These are phyloP conservation scores for Carpinus viminea DNA, from an alignment of 306 rosid genomes.

Conservation along the genomic window DNA sequence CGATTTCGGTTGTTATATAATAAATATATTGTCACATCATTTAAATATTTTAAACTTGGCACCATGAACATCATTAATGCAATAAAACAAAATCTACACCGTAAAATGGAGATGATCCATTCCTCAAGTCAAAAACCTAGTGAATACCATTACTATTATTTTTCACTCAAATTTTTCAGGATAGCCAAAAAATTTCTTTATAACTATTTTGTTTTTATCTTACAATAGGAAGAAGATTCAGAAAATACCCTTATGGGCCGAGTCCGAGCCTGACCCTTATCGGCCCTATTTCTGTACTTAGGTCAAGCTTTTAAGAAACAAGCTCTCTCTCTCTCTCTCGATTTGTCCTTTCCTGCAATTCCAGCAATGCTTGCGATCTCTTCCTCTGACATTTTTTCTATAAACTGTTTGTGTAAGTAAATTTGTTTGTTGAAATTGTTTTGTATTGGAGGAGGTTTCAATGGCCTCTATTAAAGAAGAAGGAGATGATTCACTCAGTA, in stretches of 20 bases:
- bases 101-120: no score
- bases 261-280: neutral
- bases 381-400: neutral
- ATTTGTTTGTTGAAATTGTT: neutral
- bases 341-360: neutral
- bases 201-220: neutral
- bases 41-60: no score
- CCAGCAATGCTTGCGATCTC: neutral
- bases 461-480: slow-evolving; percentile 60
- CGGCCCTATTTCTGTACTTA: neutral
- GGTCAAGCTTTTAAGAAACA: neutral
- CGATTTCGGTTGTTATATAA: no score
- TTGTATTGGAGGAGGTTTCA: slow-evolving; percentile 27
- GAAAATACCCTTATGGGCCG: neutral
- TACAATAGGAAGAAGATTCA: no score
- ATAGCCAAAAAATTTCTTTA: no score
- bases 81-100: no score
- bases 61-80: no score
- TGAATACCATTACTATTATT: no score
- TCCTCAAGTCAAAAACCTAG: no score
- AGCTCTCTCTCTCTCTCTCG: neutral
- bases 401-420: neutral
- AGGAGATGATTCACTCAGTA: slow-evolving; percentile 39
- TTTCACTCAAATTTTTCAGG: no score
- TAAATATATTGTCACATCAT: no score